Percentiles rank a stretch among this genome's conserved stretches.
These are phyloP conservation scores for Pseudogymnoascus sp. DNA, from an alignment of 2,329 filamentous ascomycete species.

Conservation along the genomic window DNA sequence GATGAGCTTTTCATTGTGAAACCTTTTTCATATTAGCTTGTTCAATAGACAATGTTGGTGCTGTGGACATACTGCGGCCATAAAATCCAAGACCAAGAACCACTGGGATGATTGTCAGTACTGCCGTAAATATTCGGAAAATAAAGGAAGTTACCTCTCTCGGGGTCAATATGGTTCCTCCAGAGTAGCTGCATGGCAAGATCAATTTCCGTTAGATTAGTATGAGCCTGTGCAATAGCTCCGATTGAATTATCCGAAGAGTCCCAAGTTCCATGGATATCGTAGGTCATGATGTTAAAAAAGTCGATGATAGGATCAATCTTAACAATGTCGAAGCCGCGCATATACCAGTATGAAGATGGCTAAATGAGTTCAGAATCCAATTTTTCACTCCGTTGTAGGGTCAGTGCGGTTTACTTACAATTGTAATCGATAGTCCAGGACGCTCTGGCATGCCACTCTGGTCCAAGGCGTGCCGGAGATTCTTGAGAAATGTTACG, in stretches of 20 bases:
- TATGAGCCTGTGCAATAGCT: constrained; percentile 32
- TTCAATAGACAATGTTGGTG: not conserved
- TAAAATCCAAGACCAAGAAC: constrained; percentile 32
- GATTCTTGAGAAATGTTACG: constrained; percentile 19
- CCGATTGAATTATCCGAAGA: constrained; percentile 28
- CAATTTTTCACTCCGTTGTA: not conserved
- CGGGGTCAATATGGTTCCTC: constrained; percentile 34
- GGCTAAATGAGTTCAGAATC: constrained; percentile 13
- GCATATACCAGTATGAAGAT: constrained; percentile 25
- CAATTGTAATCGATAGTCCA: not conserved
- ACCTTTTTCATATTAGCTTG: not conserved
- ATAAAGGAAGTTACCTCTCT: constrained; percentile 37
- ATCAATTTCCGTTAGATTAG: constrained; percentile 41
- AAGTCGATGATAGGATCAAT: constrained; percentile 22
- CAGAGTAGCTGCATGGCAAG: constrained; percentile 37
- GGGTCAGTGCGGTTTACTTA: not conserved
- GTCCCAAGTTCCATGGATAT: constrained; percentile 34
- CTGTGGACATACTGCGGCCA: constrained; percentile 21
- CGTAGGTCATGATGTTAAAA: constrained; percentile 25
- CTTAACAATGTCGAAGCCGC: constrained; percentile 22
- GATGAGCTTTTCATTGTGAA: constrained; percentile 19
- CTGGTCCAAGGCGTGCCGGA: constrained; percentile 1
- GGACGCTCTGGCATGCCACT: not conserved
- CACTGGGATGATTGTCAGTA: not conserved
- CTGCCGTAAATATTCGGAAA: not conserved